Conservation (phyloP, 2,329 filamentous ascomycete species). For the Aspergillus spinulosporus region DNA sequence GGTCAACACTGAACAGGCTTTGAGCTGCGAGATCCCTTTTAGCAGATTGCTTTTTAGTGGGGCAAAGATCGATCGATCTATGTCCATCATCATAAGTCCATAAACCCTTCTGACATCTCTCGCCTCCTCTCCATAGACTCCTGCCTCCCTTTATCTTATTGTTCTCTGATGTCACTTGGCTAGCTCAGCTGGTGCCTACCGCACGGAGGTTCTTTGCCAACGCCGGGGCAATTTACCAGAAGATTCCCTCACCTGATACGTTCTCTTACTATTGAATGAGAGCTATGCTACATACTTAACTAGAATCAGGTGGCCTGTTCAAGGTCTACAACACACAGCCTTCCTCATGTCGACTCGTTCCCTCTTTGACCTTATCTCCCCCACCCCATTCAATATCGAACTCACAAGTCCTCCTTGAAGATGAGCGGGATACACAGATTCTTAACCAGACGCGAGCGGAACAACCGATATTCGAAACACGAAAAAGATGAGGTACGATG, state of each 20-base stretch:
- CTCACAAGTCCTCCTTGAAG: conserved; percentile 3
- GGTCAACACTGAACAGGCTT: not conserved
- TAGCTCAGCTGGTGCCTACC: conserved; percentile 23
- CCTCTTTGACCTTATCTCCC: conserved; percentile 9
- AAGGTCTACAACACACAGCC: conserved; percentile 17
- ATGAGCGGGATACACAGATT: conserved; percentile 48
- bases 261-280: conserved; percentile 10
- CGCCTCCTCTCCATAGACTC: not conserved
- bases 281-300: conserved; percentile 20
- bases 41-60: conserved; percentile 1
- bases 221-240: conserved; percentile 20
- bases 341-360: conserved; percentile 28
- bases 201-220: conserved; percentile 14
- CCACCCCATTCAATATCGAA: conserved; percentile 9
- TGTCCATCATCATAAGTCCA: conserved; percentile 8
- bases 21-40: not conserved
- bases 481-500: conserved; percentile 36
- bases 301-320: conserved; percentile 32
- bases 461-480: conserved; percentile 30
- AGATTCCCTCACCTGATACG: conserved; percentile 28
- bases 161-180: conserved; percentile 26
- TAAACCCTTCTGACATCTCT: not conserved
- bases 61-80: conserved; percentile 5
- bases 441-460: conserved; percentile 42
- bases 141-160: not conserved